A percentile compares a stretch with the other conserved stretches of the same genome.
Conservation (phyloP, 2,329 filamentous ascomycete species). For the Trematosphaeria pertusa region DNA sequence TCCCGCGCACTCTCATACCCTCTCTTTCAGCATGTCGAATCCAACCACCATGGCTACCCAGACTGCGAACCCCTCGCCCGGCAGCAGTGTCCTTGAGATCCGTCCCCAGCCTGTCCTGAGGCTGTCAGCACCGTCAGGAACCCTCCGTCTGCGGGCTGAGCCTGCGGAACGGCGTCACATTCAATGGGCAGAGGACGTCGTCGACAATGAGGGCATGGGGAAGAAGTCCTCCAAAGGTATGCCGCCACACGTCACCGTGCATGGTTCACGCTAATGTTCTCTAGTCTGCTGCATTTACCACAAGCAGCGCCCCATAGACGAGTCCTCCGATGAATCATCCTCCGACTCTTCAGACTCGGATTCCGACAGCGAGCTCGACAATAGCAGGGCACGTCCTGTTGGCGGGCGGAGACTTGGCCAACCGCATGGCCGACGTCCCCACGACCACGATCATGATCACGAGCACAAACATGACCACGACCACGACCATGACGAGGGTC, state of each 20-base stretch:
- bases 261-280: constrained; percentile 12
- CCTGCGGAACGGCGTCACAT: constrained; percentile 66
- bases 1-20: constrained; percentile 1
- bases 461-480: constrained; percentile 45
- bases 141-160: constrained; percentile 51
- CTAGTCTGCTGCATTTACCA: constrained; percentile 99
- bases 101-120: constrained; percentile 41
- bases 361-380: constrained; percentile 63
- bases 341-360: constrained; percentile 60
- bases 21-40: constrained; percentile 74
- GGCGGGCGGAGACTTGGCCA: constrained; percentile 34
- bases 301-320: constrained; percentile 71
- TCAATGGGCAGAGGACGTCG: constrained; percentile 89
- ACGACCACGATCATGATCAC: constrained; percentile 31
- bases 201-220: constrained; percentile 94
- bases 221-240: constrained; percentile 93
- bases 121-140: constrained; percentile 43
- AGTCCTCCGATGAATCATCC: constrained; percentile 75
- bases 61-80: constrained; percentile 26
- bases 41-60: constrained; percentile 30
- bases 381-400: constrained; percentile 55
- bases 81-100: constrained; percentile 33
- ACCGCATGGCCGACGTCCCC: constrained; percentile 29
- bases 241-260: constrained; percentile 10
- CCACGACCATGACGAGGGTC: constrained; percentile 48